Base-by-base conservation (phyloP, 768 basidiomycete species). In the Arthromyces matolae region DNA sequence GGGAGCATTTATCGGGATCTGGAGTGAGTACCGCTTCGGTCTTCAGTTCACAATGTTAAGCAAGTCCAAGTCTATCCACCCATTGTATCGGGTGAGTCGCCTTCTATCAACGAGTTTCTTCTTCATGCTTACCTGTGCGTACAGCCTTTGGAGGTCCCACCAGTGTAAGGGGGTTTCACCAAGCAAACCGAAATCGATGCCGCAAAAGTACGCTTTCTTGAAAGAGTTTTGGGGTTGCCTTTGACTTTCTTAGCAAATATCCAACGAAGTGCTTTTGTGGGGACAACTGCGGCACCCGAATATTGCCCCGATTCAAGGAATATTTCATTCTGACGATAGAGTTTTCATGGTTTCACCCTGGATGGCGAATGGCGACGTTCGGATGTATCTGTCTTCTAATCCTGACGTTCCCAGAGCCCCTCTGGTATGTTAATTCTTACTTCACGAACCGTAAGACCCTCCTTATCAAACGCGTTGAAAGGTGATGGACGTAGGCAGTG, bases 1-100 rank as follows among this genome's bases (percentile, higher is more conserved):
- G 34, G 89, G 89, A n/a, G 89, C 89, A 5, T 88, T 90, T 61
- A 73, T 81, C 33, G 89, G 89, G 25, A 89, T 84, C 33, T 90
- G 83, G 83, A 77, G 84, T 84, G 63, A 22, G 81, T 62, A 31
- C 5, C 39, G n/a, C 27, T 35, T 14, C 7, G 4, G 8, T 10
- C 28, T 33, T 18, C 7, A 14, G 9, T 8, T 19, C 19, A 18
- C 3, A 16, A 14, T 3, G 10, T 8, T 36, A 25, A 34, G 4
- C 19, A 23, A 10, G 4, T 19, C 22, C 8, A 49, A 85, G 85
- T 73, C 0, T 89, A 81, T 71, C 80, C 81, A 34, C 71, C 76
- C 0, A 81, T 89, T 56, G 79, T 88, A 40, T 54, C 72, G 12
- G 79, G 82, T 81, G 53, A 19, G 69, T 25, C 41, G 23, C 42